Evolutionary conservation across 495 filamentous ascomycete species (phyloP).

Genomic region (Bacidia gigantensis): DNA sequence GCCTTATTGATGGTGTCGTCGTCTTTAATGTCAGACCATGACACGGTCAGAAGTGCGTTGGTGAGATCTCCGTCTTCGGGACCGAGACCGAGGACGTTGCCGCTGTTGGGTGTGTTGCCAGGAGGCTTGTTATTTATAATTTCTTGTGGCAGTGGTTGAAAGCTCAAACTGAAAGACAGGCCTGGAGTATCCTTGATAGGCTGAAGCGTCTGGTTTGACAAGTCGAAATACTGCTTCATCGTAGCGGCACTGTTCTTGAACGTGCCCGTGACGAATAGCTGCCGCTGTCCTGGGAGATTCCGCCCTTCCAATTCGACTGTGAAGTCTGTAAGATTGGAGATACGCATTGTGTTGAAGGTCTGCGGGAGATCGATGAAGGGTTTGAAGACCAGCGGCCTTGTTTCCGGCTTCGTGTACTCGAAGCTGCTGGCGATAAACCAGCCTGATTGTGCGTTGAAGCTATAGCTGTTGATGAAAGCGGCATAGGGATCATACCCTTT

Average conservation of each 20-base stretch:
- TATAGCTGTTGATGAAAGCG: slow-evolving; percentile 17
- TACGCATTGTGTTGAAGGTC: slow-evolving; percentile 20
- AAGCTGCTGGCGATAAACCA: slow-evolving; percentile 12
- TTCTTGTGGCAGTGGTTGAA: slow-evolving; percentile 18
- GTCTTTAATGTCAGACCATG: slow-evolving; percentile 25
- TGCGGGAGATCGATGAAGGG: slow-evolving; percentile 20
- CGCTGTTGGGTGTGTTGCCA: slow-evolving; percentile 5
- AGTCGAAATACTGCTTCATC: slow-evolving; percentile 12
- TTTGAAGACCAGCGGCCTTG: slow-evolving; percentile 21
- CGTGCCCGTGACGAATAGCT: slow-evolving; percentile 11
- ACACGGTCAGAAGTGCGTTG: slow-evolving; percentile 24
- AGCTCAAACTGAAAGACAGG: slow-evolving; percentile 17
- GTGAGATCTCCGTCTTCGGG: slow-evolving; percentile 15
- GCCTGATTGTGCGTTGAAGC: neutral
- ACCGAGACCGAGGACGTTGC: slow-evolving; percentile 21
- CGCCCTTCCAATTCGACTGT: slow-evolving; percentile 16
- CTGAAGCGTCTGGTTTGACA: slow-evolving; percentile 11
- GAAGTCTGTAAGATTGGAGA: slow-evolving; percentile 27
- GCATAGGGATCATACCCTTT: slow-evolving; percentile 20
- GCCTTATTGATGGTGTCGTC: slow-evolving; percentile 17
- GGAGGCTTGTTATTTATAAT: slow-evolving; percentile 6
- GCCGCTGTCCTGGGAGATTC: slow-evolving; percentile 6
- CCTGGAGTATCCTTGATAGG: neutral
- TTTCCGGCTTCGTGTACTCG: slow-evolving; percentile 20
- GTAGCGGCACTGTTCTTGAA: slow-evolving; percentile 7